Evolutionary conservation across 2,329 filamentous ascomycete species (phyloP).

Genomic region (Arthrobotrys iridis): DNA sequence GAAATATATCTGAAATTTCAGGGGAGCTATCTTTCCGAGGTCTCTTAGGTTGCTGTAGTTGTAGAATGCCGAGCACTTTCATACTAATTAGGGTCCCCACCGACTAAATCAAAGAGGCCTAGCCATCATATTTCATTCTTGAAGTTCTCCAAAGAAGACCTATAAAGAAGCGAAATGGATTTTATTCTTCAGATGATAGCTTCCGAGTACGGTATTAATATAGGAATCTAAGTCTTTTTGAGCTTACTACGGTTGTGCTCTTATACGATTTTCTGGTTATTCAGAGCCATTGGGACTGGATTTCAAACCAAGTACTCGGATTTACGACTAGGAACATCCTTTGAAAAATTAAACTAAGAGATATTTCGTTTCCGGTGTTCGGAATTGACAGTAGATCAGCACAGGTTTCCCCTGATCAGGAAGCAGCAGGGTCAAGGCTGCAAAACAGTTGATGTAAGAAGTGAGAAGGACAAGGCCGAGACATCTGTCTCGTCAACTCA

Average conservation of each 20-base stretch:
- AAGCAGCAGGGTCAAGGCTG: background rate
- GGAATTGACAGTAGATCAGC: conserved; percentile 4
- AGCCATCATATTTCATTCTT: background rate
- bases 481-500: background rate
- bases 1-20: too few relatives aligned
- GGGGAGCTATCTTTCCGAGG: too few relatives aligned
- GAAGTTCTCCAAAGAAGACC: background rate
- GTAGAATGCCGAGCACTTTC: too few relatives aligned
- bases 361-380: background rate
- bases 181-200: background rate
- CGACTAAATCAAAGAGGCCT: too few relatives aligned
- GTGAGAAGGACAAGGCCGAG: background rate
- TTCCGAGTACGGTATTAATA: background rate
- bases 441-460: conserved; percentile 7
- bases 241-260: background rate
- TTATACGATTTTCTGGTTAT: background rate
- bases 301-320: background rate
- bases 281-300: background rate
- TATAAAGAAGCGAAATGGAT: background rate
- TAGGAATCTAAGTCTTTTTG: background rate
- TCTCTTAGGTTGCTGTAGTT: too few relatives aligned
- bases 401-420: background rate
- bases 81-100: too few relatives aligned
- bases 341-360: background rate
- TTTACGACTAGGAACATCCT: background rate